phyloP scores from a whole-genome alignment of 768 basidiomycete species.

The Dentipellis fragilis region DNA sequence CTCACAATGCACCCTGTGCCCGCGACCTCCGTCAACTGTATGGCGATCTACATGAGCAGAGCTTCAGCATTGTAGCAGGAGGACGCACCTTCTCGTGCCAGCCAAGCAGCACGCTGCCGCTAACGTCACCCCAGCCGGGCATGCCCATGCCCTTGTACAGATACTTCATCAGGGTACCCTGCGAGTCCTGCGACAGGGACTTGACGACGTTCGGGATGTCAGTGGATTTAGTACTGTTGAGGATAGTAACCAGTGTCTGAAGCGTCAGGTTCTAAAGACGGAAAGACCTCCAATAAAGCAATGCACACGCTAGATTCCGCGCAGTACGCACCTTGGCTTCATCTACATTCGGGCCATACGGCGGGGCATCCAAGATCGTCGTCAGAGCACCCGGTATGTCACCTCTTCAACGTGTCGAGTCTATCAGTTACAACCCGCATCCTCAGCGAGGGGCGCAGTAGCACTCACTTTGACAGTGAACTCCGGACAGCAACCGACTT shows the following conservation, averaged over 20 bases:
- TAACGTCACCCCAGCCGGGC: conserved; percentile 50
- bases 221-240: conserved; percentile 88
- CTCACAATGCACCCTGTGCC: conserved; percentile 94
- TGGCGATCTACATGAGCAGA: background rate
- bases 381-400: conserved; percentile 69
- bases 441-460: background rate
- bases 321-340: conserved; percentile 70
- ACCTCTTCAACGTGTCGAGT: conserved; percentile 35
- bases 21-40: conserved; percentile 83
- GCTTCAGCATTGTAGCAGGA: background rate
- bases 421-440: background rate
- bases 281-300: background rate
- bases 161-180: conserved; percentile 95
- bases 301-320: background rate
- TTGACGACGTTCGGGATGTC: conserved; percentile 76
- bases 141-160: conserved; percentile 92
- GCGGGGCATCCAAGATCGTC: conserved; percentile 64
- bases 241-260: conserved; percentile 72
- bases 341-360: conserved; percentile 81
- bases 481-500: conserved; percentile 64
- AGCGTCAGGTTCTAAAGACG: conserved; percentile 59
- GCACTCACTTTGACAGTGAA: conserved; percentile 59
- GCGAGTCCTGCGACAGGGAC: conserved; percentile 57
- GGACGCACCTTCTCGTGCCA: conserved; percentile 92
- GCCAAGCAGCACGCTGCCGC: conserved; percentile 59